These are phyloP conservation scores for Rhodotorula sp. DNA, from an alignment of 1,284 basidiomycete species.

Conservation along the genomic window DNA sequence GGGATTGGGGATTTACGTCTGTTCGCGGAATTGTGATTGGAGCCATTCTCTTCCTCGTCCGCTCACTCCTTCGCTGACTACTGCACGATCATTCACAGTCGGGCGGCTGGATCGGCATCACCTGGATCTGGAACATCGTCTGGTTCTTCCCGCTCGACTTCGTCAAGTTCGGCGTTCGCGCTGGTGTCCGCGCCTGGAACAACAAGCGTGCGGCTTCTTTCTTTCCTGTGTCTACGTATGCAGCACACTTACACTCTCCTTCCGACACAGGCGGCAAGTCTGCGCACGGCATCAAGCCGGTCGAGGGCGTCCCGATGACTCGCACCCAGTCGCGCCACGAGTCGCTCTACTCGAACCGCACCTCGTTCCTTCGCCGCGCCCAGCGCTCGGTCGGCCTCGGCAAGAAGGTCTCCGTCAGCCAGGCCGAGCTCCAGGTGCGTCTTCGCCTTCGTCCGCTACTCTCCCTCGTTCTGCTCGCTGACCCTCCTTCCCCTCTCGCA, in stretches of 20 bases:
- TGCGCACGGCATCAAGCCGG: slow-evolving; percentile 56
- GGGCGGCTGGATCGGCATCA: slow-evolving; percentile 94
- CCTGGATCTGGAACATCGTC: slow-evolving; percentile 60
- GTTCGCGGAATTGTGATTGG: slow-evolving; percentile 55
- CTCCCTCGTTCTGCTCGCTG: too few species aligned
- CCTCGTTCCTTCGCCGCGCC: slow-evolving; percentile 81
- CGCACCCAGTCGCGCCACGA: slow-evolving; percentile 90
- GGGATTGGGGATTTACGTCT: slow-evolving; percentile 62
- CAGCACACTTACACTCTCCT: neutral
- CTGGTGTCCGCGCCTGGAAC: slow-evolving; percentile 74
- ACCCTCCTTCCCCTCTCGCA: neutral
- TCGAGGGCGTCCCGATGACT: slow-evolving; percentile 70
- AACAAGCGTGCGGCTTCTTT: slow-evolving; percentile 58
- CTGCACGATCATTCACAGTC: neutral
- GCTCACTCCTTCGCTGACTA: neutral
- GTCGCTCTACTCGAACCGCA: slow-evolving; percentile 90
- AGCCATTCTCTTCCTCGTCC: neutral
- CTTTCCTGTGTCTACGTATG: slow-evolving; percentile 43
- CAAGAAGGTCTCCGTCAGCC: slow-evolving; percentile 58
- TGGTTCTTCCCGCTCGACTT: slow-evolving; percentile 40
- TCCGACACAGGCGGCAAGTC: slow-evolving; percentile 51
- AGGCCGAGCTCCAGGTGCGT: slow-evolving; percentile 54
- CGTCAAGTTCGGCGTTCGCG: slow-evolving; percentile 79
- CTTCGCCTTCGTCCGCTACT: too few species aligned
- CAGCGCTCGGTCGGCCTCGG: slow-evolving; percentile 79